Evolutionary conservation across 306 rosid species (phyloP).

Genomic region (Crataegus laevigata): DNA sequence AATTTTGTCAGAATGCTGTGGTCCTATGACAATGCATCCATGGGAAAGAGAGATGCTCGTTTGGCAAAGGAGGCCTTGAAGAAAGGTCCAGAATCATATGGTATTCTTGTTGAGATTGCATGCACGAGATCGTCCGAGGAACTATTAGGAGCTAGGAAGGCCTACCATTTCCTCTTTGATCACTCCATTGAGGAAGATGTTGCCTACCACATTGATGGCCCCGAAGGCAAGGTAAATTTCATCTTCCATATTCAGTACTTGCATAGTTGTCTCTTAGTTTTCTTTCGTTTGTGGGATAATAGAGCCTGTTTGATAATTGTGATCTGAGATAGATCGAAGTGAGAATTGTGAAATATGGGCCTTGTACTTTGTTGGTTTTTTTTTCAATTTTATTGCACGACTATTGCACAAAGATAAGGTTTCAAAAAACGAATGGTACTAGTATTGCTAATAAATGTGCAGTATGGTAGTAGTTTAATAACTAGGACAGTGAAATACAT

Average conservation of each 20-base stretch:
- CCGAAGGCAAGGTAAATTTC: conserved; percentile 48
- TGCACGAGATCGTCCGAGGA: conserved; percentile 82
- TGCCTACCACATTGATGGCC: conserved; percentile 48
- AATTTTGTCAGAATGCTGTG: conserved; percentile 51
- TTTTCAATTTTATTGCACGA: neutral
- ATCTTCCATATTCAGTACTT: neutral
- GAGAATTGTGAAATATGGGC: neutral
- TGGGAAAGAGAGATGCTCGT: conserved; percentile 98
- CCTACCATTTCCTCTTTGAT: conserved; percentile 90
- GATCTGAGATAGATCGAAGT: neutral
- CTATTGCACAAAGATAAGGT: neutral
- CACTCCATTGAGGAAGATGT: conserved; percentile 92
- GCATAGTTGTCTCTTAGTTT: neutral
- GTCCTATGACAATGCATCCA: conserved; percentile 83
- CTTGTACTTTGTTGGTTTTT: neutral
- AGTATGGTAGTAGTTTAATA: neutral
- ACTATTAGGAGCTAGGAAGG: conserved; percentile 77
- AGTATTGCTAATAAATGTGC: neutral
- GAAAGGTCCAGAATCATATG: conserved; percentile 44
- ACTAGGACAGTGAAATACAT: too few relatives aligned
- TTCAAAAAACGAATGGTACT: neutral
- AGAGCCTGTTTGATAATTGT: neutral
- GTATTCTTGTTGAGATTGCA: conserved; percentile 63
- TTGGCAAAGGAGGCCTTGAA: conserved; percentile 59
- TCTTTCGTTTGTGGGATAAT: neutral